Evolutionary conservation across 2,329 filamentous ascomycete genomes (phyloP), one percentile per base, ranked within the genome.

Genomic region (Alternaria tenuissima): DNA sequence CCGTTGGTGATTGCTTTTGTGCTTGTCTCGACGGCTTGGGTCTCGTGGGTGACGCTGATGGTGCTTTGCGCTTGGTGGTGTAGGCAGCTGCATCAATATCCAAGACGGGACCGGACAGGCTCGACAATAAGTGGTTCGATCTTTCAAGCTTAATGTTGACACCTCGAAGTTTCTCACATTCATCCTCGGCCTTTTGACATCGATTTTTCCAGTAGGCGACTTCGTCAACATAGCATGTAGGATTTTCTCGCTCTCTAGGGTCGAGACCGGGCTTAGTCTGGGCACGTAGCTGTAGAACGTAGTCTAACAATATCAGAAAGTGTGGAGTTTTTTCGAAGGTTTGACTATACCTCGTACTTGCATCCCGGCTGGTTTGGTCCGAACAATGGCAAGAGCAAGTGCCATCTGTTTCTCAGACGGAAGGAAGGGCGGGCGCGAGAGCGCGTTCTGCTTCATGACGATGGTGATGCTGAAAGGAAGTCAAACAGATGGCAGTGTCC

Each of bases 171-270:
- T 65, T 54, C 3, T 62, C 54, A 41, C 70, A 71, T 34, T 69
- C 68, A 6, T 65, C 57, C n/a, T 78, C 69, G 0, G 65, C 56
- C 22, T 55, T 53, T 18, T 67, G 61, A 41, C 63, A 75, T 43
- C 68, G 67, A 7, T 76, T 64, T 32, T 67, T 64, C 81, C 80
- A 82, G 57, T 76, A 82, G 4, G 75, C 65, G 11, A 78, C 76
- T 14, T 78, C 69, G 57, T 82, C 79, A 22, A 83, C 67, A 46
- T 81, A 76, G 9, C 67, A 71, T 41, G 74, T 65, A 0, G 63
- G 48, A 16, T 74, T 66, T 28, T 63, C 68, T 18, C 72, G 58
- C 4, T 71, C 56, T 24, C 64, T 58, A 2, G 68, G 59, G 16
- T 68, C 63, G 26, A 44, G 62, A 2, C 65, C 69, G 2, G 63